Conservation (phyloP, 1,284 basidiomycete species). For the Pyrrhoderma lamaoense region DNA sequence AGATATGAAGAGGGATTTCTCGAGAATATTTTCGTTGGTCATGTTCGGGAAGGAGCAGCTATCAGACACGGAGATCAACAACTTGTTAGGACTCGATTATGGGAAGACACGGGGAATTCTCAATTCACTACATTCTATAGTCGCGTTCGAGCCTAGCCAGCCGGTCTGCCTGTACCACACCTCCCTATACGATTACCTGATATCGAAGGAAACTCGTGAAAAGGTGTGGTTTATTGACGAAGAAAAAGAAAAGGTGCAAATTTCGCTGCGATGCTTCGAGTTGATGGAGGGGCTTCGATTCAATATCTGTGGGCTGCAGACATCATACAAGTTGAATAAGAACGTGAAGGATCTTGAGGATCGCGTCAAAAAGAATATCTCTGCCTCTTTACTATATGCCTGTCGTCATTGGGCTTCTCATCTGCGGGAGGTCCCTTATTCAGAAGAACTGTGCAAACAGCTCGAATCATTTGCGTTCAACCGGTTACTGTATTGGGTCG, state of each 20-base stretch:
- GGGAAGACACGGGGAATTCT: not conserved
- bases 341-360: constrained; percentile 1
- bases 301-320: constrained; percentile 11
- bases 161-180: not conserved
- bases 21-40: not conserved
- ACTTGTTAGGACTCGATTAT: not conserved
- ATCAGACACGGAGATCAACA: not conserved
- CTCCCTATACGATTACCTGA: not conserved
- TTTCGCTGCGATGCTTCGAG: not conserved
- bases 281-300: constrained; percentile 18
- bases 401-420: constrained; percentile 5
- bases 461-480: not conserved
- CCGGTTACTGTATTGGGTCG: constrained; percentile 1
- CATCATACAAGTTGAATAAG: constrained; percentile 7
- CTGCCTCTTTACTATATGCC: not conserved
- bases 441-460: not conserved
- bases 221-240: constrained; percentile 6
- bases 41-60: not conserved
- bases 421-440: constrained; percentile 4
- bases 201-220: too few relatives aligned
- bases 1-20: too few relatives aligned
- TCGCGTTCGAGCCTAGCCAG: not conserved
- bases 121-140: not conserved
- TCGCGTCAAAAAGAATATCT: not conserved
- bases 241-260: not conserved